Evolutionary conservation across 139 green algal genomes (phyloP), one percentile per base, ranked within the genome.

Genomic region (Monoraphidium neglectum): DNA sequence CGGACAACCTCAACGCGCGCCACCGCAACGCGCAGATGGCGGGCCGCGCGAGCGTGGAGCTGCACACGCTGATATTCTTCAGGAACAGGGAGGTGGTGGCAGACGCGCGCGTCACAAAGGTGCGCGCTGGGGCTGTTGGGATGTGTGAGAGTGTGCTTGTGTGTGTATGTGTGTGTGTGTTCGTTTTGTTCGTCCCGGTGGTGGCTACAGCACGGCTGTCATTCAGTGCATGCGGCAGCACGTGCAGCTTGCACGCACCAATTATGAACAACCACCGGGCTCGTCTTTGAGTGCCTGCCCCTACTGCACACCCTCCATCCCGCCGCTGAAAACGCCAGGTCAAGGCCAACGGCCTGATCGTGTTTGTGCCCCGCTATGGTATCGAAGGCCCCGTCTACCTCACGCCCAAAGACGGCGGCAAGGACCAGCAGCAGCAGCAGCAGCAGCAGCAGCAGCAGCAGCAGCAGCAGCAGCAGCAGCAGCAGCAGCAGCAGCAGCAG

Each of bases 21-120:
- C 95, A 99, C 79, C 86, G 85, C 65, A 98, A 97, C 72, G 92
- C 94, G 0, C 95, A 98, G 86, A 88, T 97, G 86, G 96, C 96
- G 4, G 95, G 93, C 6, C 83, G 96, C 4, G 94, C 93, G 0
- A 93, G 81, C 30, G 93, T 95, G 38, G 93, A 98, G 87, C 94
- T 99, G 67, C 92, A 98, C 90, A 99, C 96, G 0, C 87, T 98
- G 62, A 95, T 99, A 53, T 99, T 97, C 88, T 99, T 99, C 87
- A 86, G 86, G 32, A 63, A 66, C 35, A 37, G 83, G 2, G 82
- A 75, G 23, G 77, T 88, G 30, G 69, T 92, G 59, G 92, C 88
- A 1, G 93, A 97, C 57, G 94, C 93, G 0, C 77, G 94, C 2
- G 87, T 98, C 36, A 87, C 90, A 2, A 93, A 90, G 83, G 90